phyloP scores from a whole-genome alignment of 1,139 yeast species.

The Debaryomyces udenii region DNA sequence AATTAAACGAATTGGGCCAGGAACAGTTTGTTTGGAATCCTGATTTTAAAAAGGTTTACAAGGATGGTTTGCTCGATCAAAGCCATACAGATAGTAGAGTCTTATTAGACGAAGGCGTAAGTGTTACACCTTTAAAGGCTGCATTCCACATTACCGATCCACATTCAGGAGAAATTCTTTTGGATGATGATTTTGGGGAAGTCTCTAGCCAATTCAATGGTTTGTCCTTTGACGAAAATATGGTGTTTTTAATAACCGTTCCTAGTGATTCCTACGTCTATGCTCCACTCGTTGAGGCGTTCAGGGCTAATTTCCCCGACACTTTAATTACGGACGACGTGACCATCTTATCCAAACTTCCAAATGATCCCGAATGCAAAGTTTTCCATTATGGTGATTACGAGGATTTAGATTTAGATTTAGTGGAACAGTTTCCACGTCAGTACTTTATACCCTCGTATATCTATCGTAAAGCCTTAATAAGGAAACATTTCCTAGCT shows the following conservation, averaged over 20 bases:
- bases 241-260: slow-evolving; percentile 33
- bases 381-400: slow-evolving; percentile 86
- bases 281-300: slow-evolving; percentile 53
- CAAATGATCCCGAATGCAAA: slow-evolving; percentile 20
- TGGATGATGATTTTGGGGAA: slow-evolving; percentile 30
- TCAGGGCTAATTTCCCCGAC: slow-evolving; percentile 32
- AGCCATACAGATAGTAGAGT: slow-evolving; percentile 62
- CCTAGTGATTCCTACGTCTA: slow-evolving; percentile 56
- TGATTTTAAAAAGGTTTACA: slow-evolving; percentile 69
- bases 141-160: slow-evolving; percentile 61
- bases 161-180: slow-evolving; percentile 56
- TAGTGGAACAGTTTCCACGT: slow-evolving; percentile 37
- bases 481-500: slow-evolving; percentile 85
- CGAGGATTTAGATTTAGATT: slow-evolving; percentile 82
- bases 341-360: slow-evolving; percentile 23
- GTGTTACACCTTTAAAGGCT: slow-evolving; percentile 86
- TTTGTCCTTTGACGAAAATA: slow-evolving; percentile 26
- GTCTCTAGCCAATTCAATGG: slow-evolving; percentile 4
- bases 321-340: slow-evolving; percentile 30
- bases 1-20: slow-evolving; percentile 29
- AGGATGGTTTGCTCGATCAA: slow-evolving; percentile 55
- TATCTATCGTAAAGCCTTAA: slow-evolving; percentile 82
- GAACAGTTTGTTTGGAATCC: slow-evolving; percentile 77
- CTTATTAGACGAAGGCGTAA: slow-evolving; percentile 51
- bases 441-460: slow-evolving; percentile 77